Evolutionary conservation across 208 protist species (phyloP).

Genomic region (Borovskyia barvae): DNA sequence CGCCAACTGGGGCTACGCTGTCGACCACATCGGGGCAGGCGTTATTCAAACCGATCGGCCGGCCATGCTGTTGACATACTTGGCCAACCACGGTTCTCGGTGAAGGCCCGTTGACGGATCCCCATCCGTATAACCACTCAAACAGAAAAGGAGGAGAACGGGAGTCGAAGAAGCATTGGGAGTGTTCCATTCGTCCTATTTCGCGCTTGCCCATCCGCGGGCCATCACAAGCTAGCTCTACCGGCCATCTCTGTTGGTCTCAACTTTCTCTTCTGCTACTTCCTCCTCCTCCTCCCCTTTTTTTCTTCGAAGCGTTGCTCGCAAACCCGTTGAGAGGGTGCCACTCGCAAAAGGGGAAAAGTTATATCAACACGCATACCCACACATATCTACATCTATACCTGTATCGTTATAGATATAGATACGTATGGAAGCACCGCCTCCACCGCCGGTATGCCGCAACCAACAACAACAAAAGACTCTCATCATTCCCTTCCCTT

Average conservation of each 20-base stretch:
- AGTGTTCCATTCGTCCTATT: background rate
- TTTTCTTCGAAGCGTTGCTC: slow-evolving; percentile 4
- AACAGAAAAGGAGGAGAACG: background rate
- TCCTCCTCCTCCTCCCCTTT: slow-evolving; percentile 1
- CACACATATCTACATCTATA: slow-evolving; percentile 7
- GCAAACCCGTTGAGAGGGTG: background rate
- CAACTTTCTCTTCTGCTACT: background rate
- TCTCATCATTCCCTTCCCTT: background rate
- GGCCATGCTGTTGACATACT: slow-evolving; percentile 47
- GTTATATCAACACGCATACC: slow-evolving; percentile 1
- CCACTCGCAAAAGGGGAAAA: background rate
- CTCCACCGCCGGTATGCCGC: background rate
- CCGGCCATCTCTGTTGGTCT: background rate
- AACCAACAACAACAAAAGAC: too few species aligned
- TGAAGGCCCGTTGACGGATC: slow-evolving; percentile 8
- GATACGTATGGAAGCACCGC: background rate
- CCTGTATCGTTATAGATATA: slow-evolving; percentile 13
- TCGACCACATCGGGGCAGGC: slow-evolving; percentile 40
- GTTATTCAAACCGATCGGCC: slow-evolving; percentile 66
- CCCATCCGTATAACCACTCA: background rate
- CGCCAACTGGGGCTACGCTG: slow-evolving; percentile 53
- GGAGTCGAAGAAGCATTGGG: too few species aligned
- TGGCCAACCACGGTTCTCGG: slow-evolving; percentile 26
- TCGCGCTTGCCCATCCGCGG: background rate
- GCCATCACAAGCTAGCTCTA: background rate